Evolutionary conservation across 2,329 filamentous ascomycete genomes (phyloP).

Genomic region (Monosporascus sp.): DNA sequence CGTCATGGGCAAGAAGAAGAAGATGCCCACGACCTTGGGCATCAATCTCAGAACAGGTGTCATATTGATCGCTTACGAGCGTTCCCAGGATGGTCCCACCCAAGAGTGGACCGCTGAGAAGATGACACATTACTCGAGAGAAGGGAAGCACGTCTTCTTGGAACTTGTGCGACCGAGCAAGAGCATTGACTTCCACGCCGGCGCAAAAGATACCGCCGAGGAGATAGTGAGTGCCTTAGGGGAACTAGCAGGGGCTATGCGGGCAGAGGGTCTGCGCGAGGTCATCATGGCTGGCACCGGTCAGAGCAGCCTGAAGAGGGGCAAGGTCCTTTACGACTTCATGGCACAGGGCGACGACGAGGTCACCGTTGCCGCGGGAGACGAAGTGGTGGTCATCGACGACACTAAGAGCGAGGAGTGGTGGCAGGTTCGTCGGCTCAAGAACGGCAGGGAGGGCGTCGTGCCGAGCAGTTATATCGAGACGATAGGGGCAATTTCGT

Average conservation of each 20-base stretch:
- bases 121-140: constrained; percentile 95
- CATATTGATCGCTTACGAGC: constrained; percentile 88
- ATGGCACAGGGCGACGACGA: constrained; percentile 95
- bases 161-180: constrained; percentile 89
- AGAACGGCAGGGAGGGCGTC: constrained; percentile 91
- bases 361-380: constrained; percentile 82
- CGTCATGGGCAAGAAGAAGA: constrained; percentile 95
- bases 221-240: constrained; percentile 87
- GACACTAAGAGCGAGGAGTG: constrained; percentile 93
- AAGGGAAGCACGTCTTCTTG: constrained; percentile 96
- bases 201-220: constrained; percentile 91
- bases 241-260: constrained; percentile 80
- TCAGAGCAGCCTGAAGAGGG: constrained; percentile 67
- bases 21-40: constrained; percentile 96
- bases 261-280: constrained; percentile 78
- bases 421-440: constrained; percentile 91
- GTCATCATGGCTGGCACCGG: constrained; percentile 77
- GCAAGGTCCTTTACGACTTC: constrained; percentile 88
- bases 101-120: constrained; percentile 94
- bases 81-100: constrained; percentile 72
- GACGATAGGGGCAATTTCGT: constrained; percentile 63
- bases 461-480: constrained; percentile 97
- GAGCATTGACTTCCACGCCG: constrained; percentile 94
- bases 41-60: constrained; percentile 84
- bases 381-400: constrained; percentile 87